Conservation (phyloP, 257 asterid genomes). For the Capsicum baccatum region DNA sequence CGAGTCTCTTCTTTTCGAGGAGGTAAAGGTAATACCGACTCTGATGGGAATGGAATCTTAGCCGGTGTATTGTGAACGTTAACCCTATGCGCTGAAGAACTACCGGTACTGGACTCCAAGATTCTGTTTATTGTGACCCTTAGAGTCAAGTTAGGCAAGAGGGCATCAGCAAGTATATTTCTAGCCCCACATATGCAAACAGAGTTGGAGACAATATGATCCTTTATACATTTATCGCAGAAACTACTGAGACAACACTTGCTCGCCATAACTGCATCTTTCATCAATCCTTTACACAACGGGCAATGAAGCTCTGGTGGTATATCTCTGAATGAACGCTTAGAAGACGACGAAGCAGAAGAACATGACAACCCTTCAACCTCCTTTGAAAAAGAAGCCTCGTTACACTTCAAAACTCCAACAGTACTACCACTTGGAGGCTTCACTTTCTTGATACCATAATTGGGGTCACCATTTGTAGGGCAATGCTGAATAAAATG, state of each 20-base stretch:
- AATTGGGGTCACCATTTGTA: constrained; percentile 93
- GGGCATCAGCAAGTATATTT: constrained; percentile 82
- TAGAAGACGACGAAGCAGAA: constrained; percentile 43
- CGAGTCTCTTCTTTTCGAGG: constrained; percentile 58
- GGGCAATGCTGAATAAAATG: constrained; percentile 98
- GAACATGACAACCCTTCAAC: constrained; percentile 64
- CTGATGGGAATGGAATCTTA: constrained; percentile 73
- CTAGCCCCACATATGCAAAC: constrained; percentile 80
- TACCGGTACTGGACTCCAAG: constrained; percentile 69
- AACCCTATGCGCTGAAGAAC: constrained; percentile 63
- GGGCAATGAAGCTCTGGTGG: constrained; percentile 93
- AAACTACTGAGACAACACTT: constrained; percentile 91
- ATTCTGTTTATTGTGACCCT: constrained; percentile 81
- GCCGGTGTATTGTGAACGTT: constrained; percentile 70
- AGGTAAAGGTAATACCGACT: constrained; percentile 54
- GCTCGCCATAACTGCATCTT: constrained; percentile 93
- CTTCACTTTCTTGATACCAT: constrained; percentile 80
- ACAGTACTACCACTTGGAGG: constrained; percentile 80
- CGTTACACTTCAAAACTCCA: constrained; percentile 84
- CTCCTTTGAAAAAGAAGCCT: constrained; percentile 85
- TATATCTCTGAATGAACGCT: constrained; percentile 69
- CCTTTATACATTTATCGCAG: constrained; percentile 90
- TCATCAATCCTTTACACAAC: constrained; percentile 91
- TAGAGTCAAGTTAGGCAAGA: constrained; percentile 86
- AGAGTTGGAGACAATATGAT: constrained; percentile 71